These are phyloP conservation scores for Cladorrhinum sp. DNA, from an alignment of 2,329 filamentous ascomycete species.

Conservation along the genomic window DNA sequence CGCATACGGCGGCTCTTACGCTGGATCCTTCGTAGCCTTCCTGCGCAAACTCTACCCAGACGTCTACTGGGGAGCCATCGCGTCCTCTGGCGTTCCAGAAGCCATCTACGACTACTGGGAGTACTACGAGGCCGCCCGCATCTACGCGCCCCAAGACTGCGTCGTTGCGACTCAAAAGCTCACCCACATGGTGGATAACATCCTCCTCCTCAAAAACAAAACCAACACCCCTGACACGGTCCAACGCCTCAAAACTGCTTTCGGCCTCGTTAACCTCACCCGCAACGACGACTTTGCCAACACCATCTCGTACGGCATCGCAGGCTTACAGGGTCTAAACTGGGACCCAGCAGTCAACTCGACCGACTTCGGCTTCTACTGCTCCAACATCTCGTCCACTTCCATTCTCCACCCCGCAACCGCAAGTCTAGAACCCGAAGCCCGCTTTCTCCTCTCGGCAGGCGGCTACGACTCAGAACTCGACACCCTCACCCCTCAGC, in stretches of 20 bases:
- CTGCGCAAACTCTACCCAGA: constrained; percentile 74
- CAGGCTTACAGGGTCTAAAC: constrained; percentile 46
- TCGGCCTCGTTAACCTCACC: constrained; percentile 46
- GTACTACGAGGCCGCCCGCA: constrained; percentile 51
- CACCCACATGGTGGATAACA: constrained; percentile 49
- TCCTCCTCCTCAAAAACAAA: constrained; percentile 41
- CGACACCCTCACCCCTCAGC: constrained; percentile 38
- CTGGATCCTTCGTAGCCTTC: constrained; percentile 75
- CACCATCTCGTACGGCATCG: constrained; percentile 40
- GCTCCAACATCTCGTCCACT: constrained; percentile 43
- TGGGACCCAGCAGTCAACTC: constrained; percentile 50
- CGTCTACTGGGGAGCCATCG: constrained; percentile 73
- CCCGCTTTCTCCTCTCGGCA: constrained; percentile 38
- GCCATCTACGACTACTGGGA: constrained; percentile 76
- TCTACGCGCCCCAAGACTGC: constrained; percentile 57
- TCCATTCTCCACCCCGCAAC: constrained; percentile 41
- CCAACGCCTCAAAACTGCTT: constrained; percentile 40
- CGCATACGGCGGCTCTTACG: constrained; percentile 80
- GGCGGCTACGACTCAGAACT: constrained; percentile 41
- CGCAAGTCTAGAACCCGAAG: constrained; percentile 34
- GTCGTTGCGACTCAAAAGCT: constrained; percentile 60
- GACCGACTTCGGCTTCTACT: constrained; percentile 46
- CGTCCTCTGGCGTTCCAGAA: constrained; percentile 74
- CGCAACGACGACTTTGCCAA: constrained; percentile 48
- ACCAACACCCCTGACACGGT: constrained; percentile 39